Conservation (phyloP, 2,329 filamentous ascomycete genomes). For the Aspergillus sp. region DNA sequence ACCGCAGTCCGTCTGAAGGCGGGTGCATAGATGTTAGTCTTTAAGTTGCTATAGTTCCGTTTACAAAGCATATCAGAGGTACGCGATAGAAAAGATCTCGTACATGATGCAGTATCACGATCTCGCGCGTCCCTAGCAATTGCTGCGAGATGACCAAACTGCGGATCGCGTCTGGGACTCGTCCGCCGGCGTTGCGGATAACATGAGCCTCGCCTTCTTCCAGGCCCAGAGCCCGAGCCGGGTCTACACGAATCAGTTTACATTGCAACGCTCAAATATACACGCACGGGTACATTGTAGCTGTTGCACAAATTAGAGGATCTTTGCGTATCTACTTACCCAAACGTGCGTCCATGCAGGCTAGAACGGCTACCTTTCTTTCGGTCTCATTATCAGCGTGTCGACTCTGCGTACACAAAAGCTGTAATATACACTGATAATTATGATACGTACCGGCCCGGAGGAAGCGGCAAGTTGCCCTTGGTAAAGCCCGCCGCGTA, state of each 20-base stretch:
- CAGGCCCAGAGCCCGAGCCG: constrained; percentile 53
- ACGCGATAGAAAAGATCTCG: neutral
- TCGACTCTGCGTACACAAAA: too few species aligned
- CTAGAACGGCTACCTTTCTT: constrained; percentile 43
- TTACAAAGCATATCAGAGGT: too few species aligned
- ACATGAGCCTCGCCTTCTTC: constrained; percentile 1
- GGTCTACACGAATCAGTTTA: constrained; percentile 15
- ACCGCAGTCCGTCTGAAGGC: constrained; percentile 52
- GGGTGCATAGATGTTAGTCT: neutral
- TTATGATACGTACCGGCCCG: constrained; percentile 38
- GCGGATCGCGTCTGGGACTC: constrained; percentile 60
- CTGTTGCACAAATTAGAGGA: too few species aligned
- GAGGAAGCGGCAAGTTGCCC: constrained; percentile 58
- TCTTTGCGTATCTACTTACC: constrained; percentile 9
- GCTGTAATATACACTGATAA: too few species aligned
- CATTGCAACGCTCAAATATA: neutral
- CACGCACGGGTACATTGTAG: too few species aligned
- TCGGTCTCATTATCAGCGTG: neutral
- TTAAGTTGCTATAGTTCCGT: too few species aligned
- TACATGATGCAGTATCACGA: constrained; percentile 52
- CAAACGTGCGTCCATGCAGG: constrained; percentile 71
- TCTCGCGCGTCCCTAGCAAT: constrained; percentile 65
- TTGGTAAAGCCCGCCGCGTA: constrained; percentile 56
- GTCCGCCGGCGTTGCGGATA: constrained; percentile 64
- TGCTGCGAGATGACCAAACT: constrained; percentile 73